A percentile compares a stretch with the other conserved stretches of the same genome.
Conservation (phyloP, 257 asterid genomes). For the Eustoma russellianum region DNA sequence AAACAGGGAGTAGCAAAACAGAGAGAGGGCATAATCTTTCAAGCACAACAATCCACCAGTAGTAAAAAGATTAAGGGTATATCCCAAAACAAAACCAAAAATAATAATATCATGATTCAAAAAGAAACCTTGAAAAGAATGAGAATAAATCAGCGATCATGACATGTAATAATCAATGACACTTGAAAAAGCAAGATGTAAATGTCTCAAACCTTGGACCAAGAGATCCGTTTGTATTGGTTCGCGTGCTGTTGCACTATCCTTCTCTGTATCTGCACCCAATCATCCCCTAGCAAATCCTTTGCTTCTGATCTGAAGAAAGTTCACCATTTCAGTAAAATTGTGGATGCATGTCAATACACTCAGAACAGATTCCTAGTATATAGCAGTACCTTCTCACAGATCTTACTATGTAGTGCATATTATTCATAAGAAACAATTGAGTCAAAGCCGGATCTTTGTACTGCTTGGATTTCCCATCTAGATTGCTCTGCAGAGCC, state of each 20-base stretch:
- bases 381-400: constrained; percentile 60
- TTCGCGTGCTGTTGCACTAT: constrained; percentile 94
- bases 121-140: neutral
- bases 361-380: neutral
- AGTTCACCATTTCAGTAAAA: constrained; percentile 4
- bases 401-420: constrained; percentile 91
- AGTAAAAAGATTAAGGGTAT: neutral
- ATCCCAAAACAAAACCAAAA: neutral
- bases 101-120: neutral
- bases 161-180: too few relatives aligned
- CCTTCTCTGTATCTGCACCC: constrained; percentile 98
- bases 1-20: too few relatives aligned
- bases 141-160: too few relatives aligned
- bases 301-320: constrained; percentile 86
- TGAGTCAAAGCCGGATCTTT: constrained; percentile 95
- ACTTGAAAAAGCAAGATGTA: neutral
- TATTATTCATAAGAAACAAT: constrained; percentile 82
- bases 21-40: neutral
- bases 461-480: constrained; percentile 89
- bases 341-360: neutral
- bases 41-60: neutral
- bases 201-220: constrained; percentile 66
- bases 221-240: constrained; percentile 91
- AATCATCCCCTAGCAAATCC: constrained; percentile 88
- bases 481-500: constrained; percentile 85